phyloP scores from a whole-genome alignment of 768 basidiomycete genomes.

The Strobilomyces dryophilus region DNA sequence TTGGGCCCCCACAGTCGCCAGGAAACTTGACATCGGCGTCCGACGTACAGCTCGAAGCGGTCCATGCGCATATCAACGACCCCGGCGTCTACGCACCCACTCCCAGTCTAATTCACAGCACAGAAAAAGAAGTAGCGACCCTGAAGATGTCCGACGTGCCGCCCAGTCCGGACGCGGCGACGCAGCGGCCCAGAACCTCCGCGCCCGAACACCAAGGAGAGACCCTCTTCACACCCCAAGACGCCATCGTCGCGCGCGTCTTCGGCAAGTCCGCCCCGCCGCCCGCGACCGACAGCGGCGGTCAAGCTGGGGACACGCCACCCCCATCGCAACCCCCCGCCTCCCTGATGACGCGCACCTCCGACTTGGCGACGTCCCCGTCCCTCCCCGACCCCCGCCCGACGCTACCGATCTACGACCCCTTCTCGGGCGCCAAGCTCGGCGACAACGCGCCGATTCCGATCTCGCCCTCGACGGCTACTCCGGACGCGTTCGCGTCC shows the following conservation, averaged over 20 bases:
- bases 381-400: conserved; percentile 8
- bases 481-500: background rate
- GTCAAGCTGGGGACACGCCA: background rate
- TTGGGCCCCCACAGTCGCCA: conserved; percentile 11
- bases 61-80: conserved; percentile 24
- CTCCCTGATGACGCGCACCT: conserved; percentile 7
- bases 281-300: background rate
- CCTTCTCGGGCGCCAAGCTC: conserved; percentile 29
- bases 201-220: background rate
- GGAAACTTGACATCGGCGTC: conserved; percentile 16
- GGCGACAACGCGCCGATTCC: conserved; percentile 15
- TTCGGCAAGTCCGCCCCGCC: conserved; percentile 10
- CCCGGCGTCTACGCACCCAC: conserved; percentile 20
- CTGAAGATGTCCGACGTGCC: conserved; percentile 9
- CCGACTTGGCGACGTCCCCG: conserved; percentile 11
- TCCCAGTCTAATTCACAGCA: conserved; percentile 15
- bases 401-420: conserved; percentile 28
- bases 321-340: conserved; percentile 10
- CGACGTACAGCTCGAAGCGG: conserved; percentile 19
- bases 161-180: conserved; percentile 4
- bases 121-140: conserved; percentile 8
- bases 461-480: conserved; percentile 3
- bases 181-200: background rate
- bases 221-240: conserved; percentile 52
- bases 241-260: conserved; percentile 51